phyloP scores from a whole-genome alignment of 2,329 filamentous ascomycete species.

The Colletotrichum plurivorum region DNA sequence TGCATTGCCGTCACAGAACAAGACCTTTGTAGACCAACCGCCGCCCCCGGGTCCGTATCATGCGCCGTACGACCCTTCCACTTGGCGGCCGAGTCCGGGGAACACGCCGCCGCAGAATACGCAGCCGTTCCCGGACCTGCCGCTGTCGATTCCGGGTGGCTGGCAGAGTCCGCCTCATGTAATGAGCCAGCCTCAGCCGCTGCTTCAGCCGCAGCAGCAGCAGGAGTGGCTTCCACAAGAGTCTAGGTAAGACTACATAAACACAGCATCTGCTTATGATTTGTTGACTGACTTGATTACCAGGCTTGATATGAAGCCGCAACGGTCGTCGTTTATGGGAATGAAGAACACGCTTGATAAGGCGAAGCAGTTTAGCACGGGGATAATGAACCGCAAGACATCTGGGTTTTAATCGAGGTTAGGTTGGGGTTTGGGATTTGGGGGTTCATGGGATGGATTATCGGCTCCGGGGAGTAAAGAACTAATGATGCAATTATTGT shows the following conservation, averaged over 20 bases:
- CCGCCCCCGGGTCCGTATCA: constrained; percentile 16
- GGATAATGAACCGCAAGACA: constrained; percentile 37
- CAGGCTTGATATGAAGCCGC: constrained; percentile 34
- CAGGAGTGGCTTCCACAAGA: constrained; percentile 30
- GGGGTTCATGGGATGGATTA: neutral
- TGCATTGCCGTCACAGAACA: neutral
- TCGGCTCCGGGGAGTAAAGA: neutral
- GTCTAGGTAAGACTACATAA: constrained; percentile 10
- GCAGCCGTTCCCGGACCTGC: constrained; percentile 36
- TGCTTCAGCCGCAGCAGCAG: constrained; percentile 24
- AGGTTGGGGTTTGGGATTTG: neutral
- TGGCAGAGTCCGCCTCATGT: constrained; percentile 32
- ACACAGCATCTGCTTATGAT: too few species aligned
- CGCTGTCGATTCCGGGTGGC: constrained; percentile 21
- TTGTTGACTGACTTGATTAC: neutral
- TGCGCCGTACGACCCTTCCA: constrained; percentile 23
- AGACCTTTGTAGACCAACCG: neutral
- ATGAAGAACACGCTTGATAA: constrained; percentile 40
- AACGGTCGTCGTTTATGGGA: constrained; percentile 36
- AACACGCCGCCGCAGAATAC: constrained; percentile 28
- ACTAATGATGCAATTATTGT: neutral
- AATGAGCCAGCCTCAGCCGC: constrained; percentile 11
- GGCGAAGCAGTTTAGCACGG: constrained; percentile 37
- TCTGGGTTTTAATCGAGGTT: constrained; percentile 22
- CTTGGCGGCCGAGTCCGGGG: constrained; percentile 25